phyloP scores from a whole-genome alignment of 2,329 filamentous ascomycete genomes.

The Aspergillus puulaauensis region DNA sequence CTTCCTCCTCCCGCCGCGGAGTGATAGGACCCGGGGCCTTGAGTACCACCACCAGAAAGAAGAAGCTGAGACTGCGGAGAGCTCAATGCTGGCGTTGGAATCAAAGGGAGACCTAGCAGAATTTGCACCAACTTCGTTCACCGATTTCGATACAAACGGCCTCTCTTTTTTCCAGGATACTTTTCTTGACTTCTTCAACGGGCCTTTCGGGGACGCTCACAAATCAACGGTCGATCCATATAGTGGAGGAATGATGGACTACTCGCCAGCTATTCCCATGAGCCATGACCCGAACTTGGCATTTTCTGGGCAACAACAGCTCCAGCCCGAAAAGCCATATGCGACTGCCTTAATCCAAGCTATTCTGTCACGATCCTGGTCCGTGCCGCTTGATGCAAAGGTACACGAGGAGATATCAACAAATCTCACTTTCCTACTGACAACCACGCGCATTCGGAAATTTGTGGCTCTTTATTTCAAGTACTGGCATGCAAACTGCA shows the following conservation, averaged over 20 bases:
- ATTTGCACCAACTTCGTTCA: constrained; percentile 18
- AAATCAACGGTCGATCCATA: constrained; percentile 26
- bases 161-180: constrained; percentile 35
- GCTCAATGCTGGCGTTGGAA: constrained; percentile 19
- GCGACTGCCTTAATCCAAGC: constrained; percentile 41
- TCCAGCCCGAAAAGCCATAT: constrained; percentile 39
- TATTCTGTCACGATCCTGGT: constrained; percentile 40
- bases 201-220: constrained; percentile 31
- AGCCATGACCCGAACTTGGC: constrained; percentile 19
- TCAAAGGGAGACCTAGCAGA: constrained; percentile 14
- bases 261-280: constrained; percentile 17
- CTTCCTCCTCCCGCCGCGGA: constrained; percentile 43
- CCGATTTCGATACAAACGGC: constrained; percentile 25
- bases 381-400: constrained; percentile 37
- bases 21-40: constrained; percentile 37
- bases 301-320: constrained; percentile 23
- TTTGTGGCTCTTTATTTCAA: constrained; percentile 46
- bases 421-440: constrained; percentile 41
- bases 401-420: constrained; percentile 41
- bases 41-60: constrained; percentile 36
- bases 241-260: constrained; percentile 18
- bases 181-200: constrained; percentile 40
- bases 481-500: constrained; percentile 46
- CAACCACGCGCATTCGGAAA: constrained; percentile 41
- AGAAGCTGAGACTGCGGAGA: constrained; percentile 19